These are phyloP conservation scores for Yamadazyma blattariae DNA, from an alignment of 1,139 yeast species.

Conservation along the genomic window DNA sequence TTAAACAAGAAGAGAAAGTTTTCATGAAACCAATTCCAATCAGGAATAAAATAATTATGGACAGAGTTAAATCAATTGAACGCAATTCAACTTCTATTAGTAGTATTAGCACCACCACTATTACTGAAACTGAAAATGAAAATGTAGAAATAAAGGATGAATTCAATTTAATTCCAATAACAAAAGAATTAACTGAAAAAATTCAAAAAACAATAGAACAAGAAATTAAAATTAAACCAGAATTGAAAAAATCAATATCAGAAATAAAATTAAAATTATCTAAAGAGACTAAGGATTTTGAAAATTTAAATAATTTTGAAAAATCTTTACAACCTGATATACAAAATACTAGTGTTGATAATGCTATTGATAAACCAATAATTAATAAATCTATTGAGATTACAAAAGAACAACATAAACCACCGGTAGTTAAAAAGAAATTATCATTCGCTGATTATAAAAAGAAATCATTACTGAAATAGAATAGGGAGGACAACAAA, in stretches of 20 bases:
- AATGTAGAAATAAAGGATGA: slow-evolving; percentile 1
- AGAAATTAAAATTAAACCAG: slow-evolving; percentile 14
- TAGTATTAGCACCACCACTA: no score
- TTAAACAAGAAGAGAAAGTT: slow-evolving; percentile 1
- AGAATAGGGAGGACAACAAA: no score
- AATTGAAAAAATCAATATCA: slow-evolving; percentile 13
- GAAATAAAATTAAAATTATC: slow-evolving; percentile 12
- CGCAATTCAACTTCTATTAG: no score
- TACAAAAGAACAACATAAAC: slow-evolving; percentile 9
- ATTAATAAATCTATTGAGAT: slow-evolving; percentile 7
- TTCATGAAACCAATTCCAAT: neutral
- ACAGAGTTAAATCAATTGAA: neutral
- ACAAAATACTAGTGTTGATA: no score
- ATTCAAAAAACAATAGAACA: slow-evolving; percentile 13
- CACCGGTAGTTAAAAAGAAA: slow-evolving; percentile 51
- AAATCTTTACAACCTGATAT: no score
- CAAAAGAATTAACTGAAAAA: slow-evolving; percentile 10
- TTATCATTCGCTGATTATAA: slow-evolving; percentile 82
- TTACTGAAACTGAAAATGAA: neutral
- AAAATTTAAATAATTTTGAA: slow-evolving; percentile 4
- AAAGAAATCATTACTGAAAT: slow-evolving; percentile 52
- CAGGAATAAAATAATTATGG: neutral
- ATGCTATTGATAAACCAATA: slow-evolving; percentile 1
- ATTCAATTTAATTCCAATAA: slow-evolving; percentile 10
- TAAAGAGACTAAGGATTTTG: slow-evolving; percentile 5